These are phyloP conservation scores for Fragaria ananassa DNA, from an alignment of 306 rosid genomes.

Conservation along the genomic window DNA sequence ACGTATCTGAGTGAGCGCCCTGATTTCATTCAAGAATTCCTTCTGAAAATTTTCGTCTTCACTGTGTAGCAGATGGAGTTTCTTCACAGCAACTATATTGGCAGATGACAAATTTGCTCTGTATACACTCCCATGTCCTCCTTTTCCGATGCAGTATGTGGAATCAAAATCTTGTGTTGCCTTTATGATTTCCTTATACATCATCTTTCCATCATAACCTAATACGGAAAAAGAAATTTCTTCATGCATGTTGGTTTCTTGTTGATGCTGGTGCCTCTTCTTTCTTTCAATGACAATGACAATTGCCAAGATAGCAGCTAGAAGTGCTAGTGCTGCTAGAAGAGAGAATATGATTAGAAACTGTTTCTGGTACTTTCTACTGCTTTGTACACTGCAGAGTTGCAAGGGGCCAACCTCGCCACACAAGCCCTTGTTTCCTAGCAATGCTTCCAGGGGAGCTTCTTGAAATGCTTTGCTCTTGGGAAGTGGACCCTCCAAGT, in stretches of 20 bases:
- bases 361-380: background rate
- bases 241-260: background rate
- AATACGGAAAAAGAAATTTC: background rate
- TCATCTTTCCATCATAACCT: background rate
- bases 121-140: background rate
- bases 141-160: background rate
- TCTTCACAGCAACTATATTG: background rate
- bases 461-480: conserved; percentile 15
- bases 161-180: background rate
- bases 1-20: background rate
- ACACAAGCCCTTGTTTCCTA: conserved; percentile 25
- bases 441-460: background rate
- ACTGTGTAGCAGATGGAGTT: background rate
- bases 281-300: background rate
- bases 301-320: background rate
- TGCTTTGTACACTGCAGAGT: background rate
- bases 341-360: conserved; percentile 4
- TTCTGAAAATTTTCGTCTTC: background rate
- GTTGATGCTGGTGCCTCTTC: background rate
- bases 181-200: background rate
- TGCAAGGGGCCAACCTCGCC: background rate
- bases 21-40: background rate
- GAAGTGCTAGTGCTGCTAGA: background rate
- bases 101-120: background rate
- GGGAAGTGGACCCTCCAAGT: conserved; percentile 21